Evolutionary conservation across 495 filamentous ascomycete genomes (phyloP).

Genomic region (Chaetomidium leptoderma): DNA sequence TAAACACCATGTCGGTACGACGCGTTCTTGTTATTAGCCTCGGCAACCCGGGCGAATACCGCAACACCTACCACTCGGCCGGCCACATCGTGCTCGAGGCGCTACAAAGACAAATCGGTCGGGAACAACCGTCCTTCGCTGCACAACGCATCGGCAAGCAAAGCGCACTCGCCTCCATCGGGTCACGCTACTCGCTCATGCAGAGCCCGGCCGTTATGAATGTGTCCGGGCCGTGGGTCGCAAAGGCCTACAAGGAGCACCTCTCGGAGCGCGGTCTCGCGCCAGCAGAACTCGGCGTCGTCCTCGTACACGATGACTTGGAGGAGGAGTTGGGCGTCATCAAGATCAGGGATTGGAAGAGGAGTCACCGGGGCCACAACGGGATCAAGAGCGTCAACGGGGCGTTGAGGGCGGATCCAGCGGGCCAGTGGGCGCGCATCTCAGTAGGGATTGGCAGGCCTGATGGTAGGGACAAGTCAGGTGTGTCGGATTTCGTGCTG

Average conservation of each 20-base stretch:
- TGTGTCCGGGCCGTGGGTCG: conserved; percentile 56
- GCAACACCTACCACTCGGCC: conserved; percentile 71
- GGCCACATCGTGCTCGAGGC: conserved; percentile 67
- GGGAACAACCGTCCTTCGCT: conserved; percentile 43
- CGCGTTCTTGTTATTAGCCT: conserved; percentile 49
- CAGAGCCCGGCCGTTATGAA: conserved; percentile 76
- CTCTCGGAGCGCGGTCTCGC: conserved; percentile 28
- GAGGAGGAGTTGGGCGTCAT: conserved; percentile 65
- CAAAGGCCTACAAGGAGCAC: conserved; percentile 40
- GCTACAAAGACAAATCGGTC: conserved; percentile 43
- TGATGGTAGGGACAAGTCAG: conserved; percentile 48
- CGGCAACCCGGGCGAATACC: conserved; percentile 52
- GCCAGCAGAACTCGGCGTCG: conserved; percentile 46
- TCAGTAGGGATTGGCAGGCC: conserved; percentile 73
- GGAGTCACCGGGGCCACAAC: conserved; percentile 72
- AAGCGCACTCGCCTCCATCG: conserved; percentile 37
- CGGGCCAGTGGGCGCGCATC: conserved; percentile 42
- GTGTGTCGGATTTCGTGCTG: conserved; percentile 66
- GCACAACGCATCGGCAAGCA: conserved; percentile 39
- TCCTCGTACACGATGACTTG: conserved; percentile 81
- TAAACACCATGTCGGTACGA: conserved; percentile 26
- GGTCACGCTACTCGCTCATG: conserved; percentile 57
- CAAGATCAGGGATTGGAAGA: conserved; percentile 50
- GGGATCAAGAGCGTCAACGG: conserved; percentile 65
- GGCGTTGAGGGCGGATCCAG: conserved; percentile 37